phyloP scores from a whole-genome alignment of 106 monocot genomes.

The Dioscorea alata region DNA sequence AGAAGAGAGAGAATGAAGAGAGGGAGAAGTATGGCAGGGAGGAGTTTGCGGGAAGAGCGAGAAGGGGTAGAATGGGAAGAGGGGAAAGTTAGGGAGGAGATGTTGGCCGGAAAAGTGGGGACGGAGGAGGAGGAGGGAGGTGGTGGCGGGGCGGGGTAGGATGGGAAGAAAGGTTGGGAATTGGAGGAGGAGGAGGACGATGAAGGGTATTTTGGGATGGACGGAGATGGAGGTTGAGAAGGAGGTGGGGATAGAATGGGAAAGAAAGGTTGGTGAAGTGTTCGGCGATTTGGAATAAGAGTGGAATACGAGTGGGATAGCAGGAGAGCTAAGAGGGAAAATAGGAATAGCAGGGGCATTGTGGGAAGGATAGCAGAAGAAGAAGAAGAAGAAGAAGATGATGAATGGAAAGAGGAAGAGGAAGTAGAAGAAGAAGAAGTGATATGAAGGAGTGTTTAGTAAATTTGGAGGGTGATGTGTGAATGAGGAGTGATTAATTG shows the following conservation, averaged over 20 bases:
- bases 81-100: conserved; percentile 38
- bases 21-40: conserved; percentile 35
- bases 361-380: neutral
- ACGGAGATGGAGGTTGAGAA: neutral
- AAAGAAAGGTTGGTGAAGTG: conserved; percentile 43
- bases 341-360: neutral
- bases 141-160: conserved; percentile 5
- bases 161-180: conserved; percentile 26
- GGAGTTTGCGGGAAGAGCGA: conserved; percentile 4
- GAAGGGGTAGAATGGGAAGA: conserved; percentile 16
- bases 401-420: neutral
- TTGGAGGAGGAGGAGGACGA: conserved; percentile 16
- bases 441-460: no score
- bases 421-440: neutral
- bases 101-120: conserved; percentile 28
- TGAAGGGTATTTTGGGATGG: conserved; percentile 5
- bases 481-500: no score
- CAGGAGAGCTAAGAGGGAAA: neutral
- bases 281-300: conserved; percentile 12
- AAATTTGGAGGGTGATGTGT: no score
- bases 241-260: conserved; percentile 9
- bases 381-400: neutral
- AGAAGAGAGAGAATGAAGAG: conserved; percentile 31
- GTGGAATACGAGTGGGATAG: neutral
- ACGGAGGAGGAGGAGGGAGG: neutral